Percentiles rank a stretch among this genome's conserved stretches.
These are phyloP conservation scores for Mycoemilia scoparia DNA, from an alignment of 192 early-diverging fungal genomes.

Conservation along the genomic window DNA sequence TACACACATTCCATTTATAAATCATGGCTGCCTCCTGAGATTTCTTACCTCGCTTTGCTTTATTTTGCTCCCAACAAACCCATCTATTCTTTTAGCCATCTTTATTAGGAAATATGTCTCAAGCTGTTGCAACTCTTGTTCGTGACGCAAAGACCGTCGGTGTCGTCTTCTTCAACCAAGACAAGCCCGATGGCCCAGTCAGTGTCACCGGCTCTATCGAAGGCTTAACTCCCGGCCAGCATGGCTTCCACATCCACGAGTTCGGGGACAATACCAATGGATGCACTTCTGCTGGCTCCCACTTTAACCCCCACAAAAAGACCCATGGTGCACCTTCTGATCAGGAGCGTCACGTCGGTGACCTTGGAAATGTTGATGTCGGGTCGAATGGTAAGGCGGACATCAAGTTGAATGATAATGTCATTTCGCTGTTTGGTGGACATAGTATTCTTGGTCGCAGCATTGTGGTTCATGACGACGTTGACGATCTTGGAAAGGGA, in stretches of 20 bases:
- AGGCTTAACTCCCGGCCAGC: conserved; percentile 49
- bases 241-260: conserved; percentile 81
- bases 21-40: too few species aligned
- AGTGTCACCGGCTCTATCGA: conserved; percentile 35
- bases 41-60: too few species aligned
- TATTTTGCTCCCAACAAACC: too few species aligned
- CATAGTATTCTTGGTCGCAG: conserved; percentile 66
- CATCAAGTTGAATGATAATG: conserved; percentile 33
- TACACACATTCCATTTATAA: too few species aligned
- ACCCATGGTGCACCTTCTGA: conserved; percentile 62
- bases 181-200: conserved; percentile 31
- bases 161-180: conserved; percentile 53
- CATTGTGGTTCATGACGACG: conserved; percentile 64
- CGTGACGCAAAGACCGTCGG: conserved; percentile 48
- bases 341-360: conserved; percentile 63
- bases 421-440: conserved; percentile 55
- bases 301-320: conserved; percentile 65
- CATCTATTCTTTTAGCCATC: too few species aligned
- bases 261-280: conserved; percentile 56
- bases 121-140: conserved; percentile 67
- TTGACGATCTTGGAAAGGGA: conserved; percentile 72
- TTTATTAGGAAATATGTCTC: conserved; percentile 66
- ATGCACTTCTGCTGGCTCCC: conserved; percentile 68
- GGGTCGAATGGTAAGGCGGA: conserved; percentile 34
- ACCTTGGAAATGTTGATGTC: conserved; percentile 70